phyloP scores from a whole-genome alignment of 768 basidiomycete species.

The Suillus subalutaceus region DNA sequence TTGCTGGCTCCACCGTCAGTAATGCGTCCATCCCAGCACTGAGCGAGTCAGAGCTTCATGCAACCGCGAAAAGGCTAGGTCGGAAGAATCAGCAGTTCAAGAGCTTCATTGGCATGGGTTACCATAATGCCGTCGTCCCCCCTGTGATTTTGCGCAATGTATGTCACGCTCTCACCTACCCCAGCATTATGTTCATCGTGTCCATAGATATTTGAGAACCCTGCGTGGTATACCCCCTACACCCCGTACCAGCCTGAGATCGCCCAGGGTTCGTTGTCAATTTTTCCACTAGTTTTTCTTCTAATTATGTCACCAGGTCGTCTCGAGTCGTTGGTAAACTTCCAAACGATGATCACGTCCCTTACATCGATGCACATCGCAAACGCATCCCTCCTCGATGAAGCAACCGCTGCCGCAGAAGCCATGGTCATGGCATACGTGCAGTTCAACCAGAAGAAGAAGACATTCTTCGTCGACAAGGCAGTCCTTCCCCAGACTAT shows the following conservation, averaged over 20 bases:
- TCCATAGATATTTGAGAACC: conserved; percentile 84
- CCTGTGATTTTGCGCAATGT: conserved; percentile 94
- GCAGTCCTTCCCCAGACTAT: conserved; percentile 89
- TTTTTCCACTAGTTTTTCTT: conserved; percentile 3
- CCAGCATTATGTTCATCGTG: conserved; percentile 10
- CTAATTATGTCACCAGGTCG: conserved; percentile 60
- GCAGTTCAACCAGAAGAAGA: conserved; percentile 67
- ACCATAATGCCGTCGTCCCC: conserved; percentile 93
- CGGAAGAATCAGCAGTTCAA: conserved; percentile 78
- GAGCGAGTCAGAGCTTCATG: conserved; percentile 84
- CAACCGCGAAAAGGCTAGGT: conserved; percentile 77
- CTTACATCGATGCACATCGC: conserved; percentile 94
- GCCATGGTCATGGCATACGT: conserved; percentile 95
- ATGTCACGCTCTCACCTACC: conserved; percentile 25
- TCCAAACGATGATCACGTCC: conserved; percentile 94
- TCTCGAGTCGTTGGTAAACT: conserved; percentile 95
- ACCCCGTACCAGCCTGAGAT: conserved; percentile 98
- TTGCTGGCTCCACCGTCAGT: conserved; percentile 61
- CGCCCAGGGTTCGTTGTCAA: conserved; percentile 74
- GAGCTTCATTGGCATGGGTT: conserved; percentile 99
- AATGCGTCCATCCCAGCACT: conserved; percentile 71
- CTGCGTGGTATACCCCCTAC: conserved; percentile 97
- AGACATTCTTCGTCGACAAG: conserved; percentile 82
- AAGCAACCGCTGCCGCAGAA: conserved; percentile 93
- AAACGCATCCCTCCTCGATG: conserved; percentile 94